These are phyloP conservation scores for Magnolia officinalis DNA, from an alignment of 164 flowering plant genomes.

Conservation along the genomic window DNA sequence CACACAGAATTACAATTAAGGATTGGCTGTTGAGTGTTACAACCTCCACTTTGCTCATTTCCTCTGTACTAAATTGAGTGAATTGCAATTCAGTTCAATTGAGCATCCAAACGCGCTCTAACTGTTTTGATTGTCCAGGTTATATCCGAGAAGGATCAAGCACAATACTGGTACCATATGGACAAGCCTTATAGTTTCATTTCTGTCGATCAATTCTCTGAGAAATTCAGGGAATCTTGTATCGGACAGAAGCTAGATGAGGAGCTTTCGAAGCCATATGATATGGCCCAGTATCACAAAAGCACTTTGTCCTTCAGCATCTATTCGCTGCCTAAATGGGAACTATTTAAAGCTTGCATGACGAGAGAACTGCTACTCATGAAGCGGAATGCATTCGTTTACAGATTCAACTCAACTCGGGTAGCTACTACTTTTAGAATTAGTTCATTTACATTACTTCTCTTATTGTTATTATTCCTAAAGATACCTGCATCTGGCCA, in stretches of 20 bases:
- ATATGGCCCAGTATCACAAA: constrained; percentile 34
- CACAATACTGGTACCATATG: constrained; percentile 44
- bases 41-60: no score
- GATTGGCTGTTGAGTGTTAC: no score
- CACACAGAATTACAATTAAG: no score
- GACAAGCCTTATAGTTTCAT: constrained; percentile 42
- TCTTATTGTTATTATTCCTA: no score
- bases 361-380: constrained; percentile 53
- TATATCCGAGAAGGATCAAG: constrained; percentile 58
- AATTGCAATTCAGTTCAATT: no score
- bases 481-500: no score
- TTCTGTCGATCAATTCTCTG: constrained; percentile 34
- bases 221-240: constrained; percentile 32
- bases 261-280: constrained; percentile 36
- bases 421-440: constrained; percentile 11
- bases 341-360: constrained; percentile 54
- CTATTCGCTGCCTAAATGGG: constrained; percentile 45
- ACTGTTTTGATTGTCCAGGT: constrained; percentile 31
- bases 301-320: constrained; percentile 38
- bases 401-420: constrained; percentile 44
- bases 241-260: constrained; percentile 36
- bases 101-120: neutral
- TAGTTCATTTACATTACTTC: no score
- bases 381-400: constrained; percentile 57
- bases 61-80: no score